A percentile compares a stretch with the other conserved stretches of the same genome.
phyloP scores from a whole-genome alignment of 257 asterid genomes.

The Petunia secreta region DNA sequence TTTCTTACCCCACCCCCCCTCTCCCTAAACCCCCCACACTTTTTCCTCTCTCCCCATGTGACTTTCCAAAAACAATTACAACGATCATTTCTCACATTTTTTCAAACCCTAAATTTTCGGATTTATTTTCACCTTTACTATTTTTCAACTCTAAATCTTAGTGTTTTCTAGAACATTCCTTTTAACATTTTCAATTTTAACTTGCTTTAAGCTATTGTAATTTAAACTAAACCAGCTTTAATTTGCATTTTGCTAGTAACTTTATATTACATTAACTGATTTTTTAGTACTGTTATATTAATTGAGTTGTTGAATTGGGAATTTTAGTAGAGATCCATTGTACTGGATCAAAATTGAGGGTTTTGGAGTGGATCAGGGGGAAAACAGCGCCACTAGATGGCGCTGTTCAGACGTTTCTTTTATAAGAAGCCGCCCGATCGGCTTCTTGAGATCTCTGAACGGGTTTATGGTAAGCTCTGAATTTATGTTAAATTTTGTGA shows the following conservation, averaged over 20 bases:
- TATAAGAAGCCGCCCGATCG: conserved; percentile 99
- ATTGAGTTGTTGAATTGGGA: conserved; percentile 33
- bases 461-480: conserved; percentile 82
- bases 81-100: conserved; percentile 30
- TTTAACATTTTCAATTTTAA: conserved; percentile 15
- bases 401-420: conserved; percentile 99
- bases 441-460: conserved; percentile 97
- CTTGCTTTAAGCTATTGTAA: conserved; percentile 5
- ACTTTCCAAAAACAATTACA: conserved; percentile 39
- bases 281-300: neutral
- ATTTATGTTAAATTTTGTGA: neutral
- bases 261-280: conserved; percentile 12
- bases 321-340: conserved; percentile 46
- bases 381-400: conserved; percentile 98
- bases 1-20: conserved; percentile 29
- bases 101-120: conserved; percentile 38
- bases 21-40: conserved; percentile 21
- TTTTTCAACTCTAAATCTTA: conserved; percentile 15
- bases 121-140: conserved; percentile 27
- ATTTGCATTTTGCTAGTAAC: conserved; percentile 17
- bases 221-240: conserved; percentile 14
- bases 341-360: conserved; percentile 41
- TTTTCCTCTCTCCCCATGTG: conserved; percentile 39
- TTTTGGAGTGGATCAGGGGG: conserved; percentile 64
- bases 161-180: neutral